These are phyloP conservation scores for Penicillium sp. DNA, from an alignment of 2,329 filamentous ascomycete species.

Conservation along the genomic window DNA sequence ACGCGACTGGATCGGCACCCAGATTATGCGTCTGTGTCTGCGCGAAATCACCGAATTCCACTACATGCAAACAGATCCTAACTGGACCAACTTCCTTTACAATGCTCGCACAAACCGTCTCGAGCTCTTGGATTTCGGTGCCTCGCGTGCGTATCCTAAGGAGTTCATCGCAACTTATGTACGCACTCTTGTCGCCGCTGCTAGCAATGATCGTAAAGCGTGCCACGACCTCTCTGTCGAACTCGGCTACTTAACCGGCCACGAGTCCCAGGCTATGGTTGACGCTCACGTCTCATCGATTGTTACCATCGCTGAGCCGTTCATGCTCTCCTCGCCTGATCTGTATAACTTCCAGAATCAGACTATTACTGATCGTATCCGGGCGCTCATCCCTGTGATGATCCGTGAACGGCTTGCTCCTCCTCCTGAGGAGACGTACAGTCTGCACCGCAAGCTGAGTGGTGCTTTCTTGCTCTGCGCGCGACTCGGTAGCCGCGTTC, in stretches of 20 bases:
- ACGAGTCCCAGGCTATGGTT: constrained; percentile 81
- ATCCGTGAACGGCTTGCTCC: constrained; percentile 82
- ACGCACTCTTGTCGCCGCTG: constrained; percentile 75
- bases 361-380: constrained; percentile 93
- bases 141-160: constrained; percentile 79
- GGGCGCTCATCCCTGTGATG: constrained; percentile 88
- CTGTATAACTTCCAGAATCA: constrained; percentile 91
- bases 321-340: constrained; percentile 71
- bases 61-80: constrained; percentile 99
- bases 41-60: constrained; percentile 91
- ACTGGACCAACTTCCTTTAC: constrained; percentile 99
- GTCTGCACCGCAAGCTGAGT: constrained; percentile 88
- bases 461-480: constrained; percentile 94
- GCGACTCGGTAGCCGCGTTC: constrained; percentile 76
- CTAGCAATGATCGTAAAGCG: constrained; percentile 63
- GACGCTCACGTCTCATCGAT: constrained; percentile 88
- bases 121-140: constrained; percentile 93
- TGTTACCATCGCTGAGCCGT: constrained; percentile 88
- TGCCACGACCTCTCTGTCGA: constrained; percentile 70
- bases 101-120: constrained; percentile 71
- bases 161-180: constrained; percentile 80
- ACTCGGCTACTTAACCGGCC: constrained; percentile 88
- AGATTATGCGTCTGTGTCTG: constrained; percentile 87
- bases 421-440: constrained; percentile 97
- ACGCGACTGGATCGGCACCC: constrained; percentile 92